Conservation (phyloP, 1,284 basidiomycete genomes). For the Golubevia sp. region DNA sequence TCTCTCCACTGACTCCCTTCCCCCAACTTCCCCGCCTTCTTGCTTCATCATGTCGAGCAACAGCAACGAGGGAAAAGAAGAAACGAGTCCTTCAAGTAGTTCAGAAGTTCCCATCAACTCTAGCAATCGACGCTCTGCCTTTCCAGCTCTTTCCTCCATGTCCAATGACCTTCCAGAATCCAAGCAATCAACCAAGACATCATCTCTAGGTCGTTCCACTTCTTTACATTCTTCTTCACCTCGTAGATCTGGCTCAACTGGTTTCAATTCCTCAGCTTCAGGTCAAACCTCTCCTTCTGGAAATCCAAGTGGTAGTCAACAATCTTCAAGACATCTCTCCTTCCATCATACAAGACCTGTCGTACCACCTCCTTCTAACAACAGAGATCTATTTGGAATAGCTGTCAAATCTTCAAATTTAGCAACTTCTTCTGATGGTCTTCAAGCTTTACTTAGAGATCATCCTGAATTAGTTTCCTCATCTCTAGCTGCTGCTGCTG, state of each 20-base stretch:
- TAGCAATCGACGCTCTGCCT: too few species aligned
- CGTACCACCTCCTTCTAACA: conserved; percentile 29
- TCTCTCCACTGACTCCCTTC: too few species aligned
- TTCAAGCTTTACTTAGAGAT: conserved; percentile 54
- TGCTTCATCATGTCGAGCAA: too few species aligned
- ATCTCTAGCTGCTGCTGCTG: conserved; percentile 45
- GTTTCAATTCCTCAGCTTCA: neutral
- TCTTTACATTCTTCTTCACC: neutral
- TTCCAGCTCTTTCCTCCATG: neutral
- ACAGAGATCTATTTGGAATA: conserved; percentile 38
- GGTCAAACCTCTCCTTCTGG: neutral
- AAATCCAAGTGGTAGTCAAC: neutral
- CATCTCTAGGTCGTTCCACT: neutral
- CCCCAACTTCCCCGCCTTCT: too few species aligned
- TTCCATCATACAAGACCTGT: conserved; percentile 18
- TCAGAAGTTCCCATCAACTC: too few species aligned
- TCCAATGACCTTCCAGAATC: neutral
- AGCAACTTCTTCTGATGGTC: conserved; percentile 40
- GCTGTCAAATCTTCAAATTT: conserved; percentile 45
- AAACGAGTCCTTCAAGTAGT: too few species aligned
- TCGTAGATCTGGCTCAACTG: neutral
- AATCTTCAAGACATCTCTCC: neutral
- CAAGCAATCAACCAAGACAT: neutral
- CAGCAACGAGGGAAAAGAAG: too few species aligned
- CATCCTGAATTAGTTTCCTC: conserved; percentile 55